Evolutionary conservation across 441 rosid genomes (phyloP), one percentile per base, ranked within the genome.

Genomic region (Pelargonium citronellum): DNA sequence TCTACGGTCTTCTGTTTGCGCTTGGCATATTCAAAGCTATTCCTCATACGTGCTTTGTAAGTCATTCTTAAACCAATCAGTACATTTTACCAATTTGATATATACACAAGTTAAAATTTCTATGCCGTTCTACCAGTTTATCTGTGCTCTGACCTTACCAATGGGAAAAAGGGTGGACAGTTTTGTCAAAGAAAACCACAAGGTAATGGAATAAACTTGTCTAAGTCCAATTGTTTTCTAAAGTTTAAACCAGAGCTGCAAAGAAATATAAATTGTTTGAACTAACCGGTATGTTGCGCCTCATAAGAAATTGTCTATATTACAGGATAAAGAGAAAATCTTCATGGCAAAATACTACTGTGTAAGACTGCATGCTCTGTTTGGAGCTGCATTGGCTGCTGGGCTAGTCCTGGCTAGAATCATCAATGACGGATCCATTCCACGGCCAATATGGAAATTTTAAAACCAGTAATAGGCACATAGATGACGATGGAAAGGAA

Each of bases 321-420:
- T 67, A 51, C 83, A 93, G 97, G 85, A 89, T 57, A 88, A 87
- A 77, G 82, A 61, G 76, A 83, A 83, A 80, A 89, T 93, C 73
- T 93, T 91, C 85, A 85, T 86, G 98, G 98, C 94, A 34, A 92
- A 92, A 83, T 92, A 92, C 71, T 89, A 87, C 24, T 88, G 98
- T 70, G 96, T 91, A 73, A 83, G 94, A 76, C 79, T 90, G 58
- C 98, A 92, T 71, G 76, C 86, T 15, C 78, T 93, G 49, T 86
- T 91, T 64, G 98, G 92, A 71, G 90, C 85, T 49, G 94, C 96
- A 16, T 78, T 89, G 79, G 83, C 89, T 7, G 79, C 80, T 58
- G 98, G 98, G 72, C 79, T 88, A 53, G 81, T 89, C 8, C 70
- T 76, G 0, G 87, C 93, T 64, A 82, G 85, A 79, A n/a, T 73